A percentile compares a stretch with the other conserved stretches of the same genome.
phyloP scores from a whole-genome alignment of 2,329 filamentous ascomycete genomes.

The Xylaria sp. region DNA sequence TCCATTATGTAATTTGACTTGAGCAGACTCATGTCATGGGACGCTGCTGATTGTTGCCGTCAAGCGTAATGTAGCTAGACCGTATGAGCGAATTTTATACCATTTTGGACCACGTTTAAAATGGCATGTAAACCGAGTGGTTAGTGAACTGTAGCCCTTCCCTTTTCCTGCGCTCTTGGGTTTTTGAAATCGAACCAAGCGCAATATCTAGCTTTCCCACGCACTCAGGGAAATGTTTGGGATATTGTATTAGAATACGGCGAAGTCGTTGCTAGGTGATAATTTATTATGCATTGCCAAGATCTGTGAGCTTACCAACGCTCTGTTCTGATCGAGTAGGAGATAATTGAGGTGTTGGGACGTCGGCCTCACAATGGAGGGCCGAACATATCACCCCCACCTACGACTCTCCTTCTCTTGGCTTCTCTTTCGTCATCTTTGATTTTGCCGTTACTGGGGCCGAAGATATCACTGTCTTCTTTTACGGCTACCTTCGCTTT shows the following conservation, averaged over 20 bases:
- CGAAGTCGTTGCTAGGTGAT: background rate
- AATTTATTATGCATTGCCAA: background rate
- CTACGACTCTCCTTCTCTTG: constrained; percentile 53
- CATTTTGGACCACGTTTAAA: background rate
- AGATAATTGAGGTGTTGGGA: background rate
- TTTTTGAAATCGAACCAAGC: too few relatives aligned
- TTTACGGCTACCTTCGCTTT: constrained; percentile 52
- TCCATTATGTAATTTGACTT: too few relatives aligned
- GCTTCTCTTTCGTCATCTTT: constrained; percentile 49
- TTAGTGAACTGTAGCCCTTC: background rate
- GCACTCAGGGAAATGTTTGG: background rate
- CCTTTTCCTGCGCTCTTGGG: background rate
- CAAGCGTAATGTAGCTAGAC: background rate
- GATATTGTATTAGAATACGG: background rate
- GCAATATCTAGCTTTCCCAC: background rate
- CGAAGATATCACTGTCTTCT: constrained; percentile 60
- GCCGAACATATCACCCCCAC: constrained; percentile 43
- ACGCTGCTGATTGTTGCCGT: background rate
- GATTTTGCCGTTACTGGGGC: constrained; percentile 51
- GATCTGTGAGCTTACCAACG: background rate
- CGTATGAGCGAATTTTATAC: background rate
- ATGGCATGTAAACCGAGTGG: background rate
- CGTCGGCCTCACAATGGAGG: constrained; percentile 40
- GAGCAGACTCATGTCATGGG: background rate
- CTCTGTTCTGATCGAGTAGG: background rate